Evolutionary conservation across 192 early-diverging fungal species (phyloP).

Genomic region (Podila horticola): DNA sequence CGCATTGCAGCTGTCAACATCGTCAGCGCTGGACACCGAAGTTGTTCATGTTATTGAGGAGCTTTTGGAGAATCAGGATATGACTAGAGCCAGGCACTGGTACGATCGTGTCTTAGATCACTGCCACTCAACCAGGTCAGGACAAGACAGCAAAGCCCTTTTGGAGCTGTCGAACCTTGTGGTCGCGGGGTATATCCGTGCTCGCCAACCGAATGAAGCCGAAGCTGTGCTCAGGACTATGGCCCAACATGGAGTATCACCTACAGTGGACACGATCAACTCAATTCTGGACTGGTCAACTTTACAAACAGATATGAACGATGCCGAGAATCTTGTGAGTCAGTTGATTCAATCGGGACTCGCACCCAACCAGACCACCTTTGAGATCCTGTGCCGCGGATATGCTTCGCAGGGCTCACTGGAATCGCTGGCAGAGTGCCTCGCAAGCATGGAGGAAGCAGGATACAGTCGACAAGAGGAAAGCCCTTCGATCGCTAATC

Average conservation of each 20-base stretch:
- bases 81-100: conserved; percentile 36
- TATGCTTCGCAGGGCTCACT: conserved; percentile 25
- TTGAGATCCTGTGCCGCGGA: conserved; percentile 30
- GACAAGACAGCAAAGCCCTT: background rate
- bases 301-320: conserved; percentile 18
- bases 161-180: conserved; percentile 11
- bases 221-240: conserved; percentile 15
- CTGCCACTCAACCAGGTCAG: too few species aligned
- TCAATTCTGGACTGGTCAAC: conserved; percentile 31
- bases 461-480: background rate
- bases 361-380: conserved; percentile 20
- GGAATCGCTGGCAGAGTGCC: conserved; percentile 10
- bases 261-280: conserved; percentile 33
- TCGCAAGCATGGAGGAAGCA: conserved; percentile 28
- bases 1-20: background rate
- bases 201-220: conserved; percentile 11
- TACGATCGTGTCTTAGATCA: conserved; percentile 5
- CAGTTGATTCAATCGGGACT: conserved; percentile 22
- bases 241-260: conserved; percentile 11
- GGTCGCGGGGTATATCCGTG: conserved; percentile 31
- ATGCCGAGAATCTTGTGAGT: conserved; percentile 18
- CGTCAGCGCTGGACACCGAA: background rate
- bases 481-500: background rate
- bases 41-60: conserved; percentile 20
- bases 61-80: conserved; percentile 15